A percentile compares a stretch with the other conserved stretches of the same genome.
These are phyloP conservation scores for Aspergillus aculeatinus DNA, from an alignment of 2,329 filamentous ascomycete species.

Conservation along the genomic window DNA sequence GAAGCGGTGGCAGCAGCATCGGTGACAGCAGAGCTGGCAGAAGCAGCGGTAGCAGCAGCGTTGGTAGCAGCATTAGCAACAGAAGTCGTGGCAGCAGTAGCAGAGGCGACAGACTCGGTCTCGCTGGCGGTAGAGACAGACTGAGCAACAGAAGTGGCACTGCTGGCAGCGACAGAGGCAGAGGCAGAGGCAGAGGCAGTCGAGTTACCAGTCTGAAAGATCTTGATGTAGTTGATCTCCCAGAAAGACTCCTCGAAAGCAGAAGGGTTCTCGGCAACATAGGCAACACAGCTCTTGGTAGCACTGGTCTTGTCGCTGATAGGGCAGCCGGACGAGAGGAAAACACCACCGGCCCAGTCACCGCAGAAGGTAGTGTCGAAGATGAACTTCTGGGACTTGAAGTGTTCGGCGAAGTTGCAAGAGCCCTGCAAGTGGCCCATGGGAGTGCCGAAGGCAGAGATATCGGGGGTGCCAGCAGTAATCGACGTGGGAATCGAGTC, in stretches of 20 bases:
- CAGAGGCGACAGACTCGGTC: not conserved
- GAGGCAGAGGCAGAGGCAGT: slow-evolving; percentile 2
- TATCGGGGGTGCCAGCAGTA: slow-evolving; percentile 43
- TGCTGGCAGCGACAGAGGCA: slow-evolving; percentile 3
- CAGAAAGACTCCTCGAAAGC: slow-evolving; percentile 75
- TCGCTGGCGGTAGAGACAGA: slow-evolving; percentile 5
- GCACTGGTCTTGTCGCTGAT: slow-evolving; percentile 60
- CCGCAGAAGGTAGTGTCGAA: slow-evolving; percentile 58
- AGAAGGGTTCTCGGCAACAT: slow-evolving; percentile 67
- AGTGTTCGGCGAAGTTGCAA: slow-evolving; percentile 43
- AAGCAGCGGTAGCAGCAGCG: not conserved
- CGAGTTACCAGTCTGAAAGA: slow-evolving; percentile 49
- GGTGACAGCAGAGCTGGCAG: not conserved
- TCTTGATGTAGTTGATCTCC: slow-evolving; percentile 70
- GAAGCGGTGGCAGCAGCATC: not conserved
- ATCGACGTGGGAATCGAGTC: slow-evolving; percentile 48
- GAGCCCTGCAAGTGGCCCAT: slow-evolving; percentile 46
- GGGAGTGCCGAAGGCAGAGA: slow-evolving; percentile 47
- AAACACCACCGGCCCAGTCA: slow-evolving; percentile 54
- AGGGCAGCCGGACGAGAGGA: slow-evolving; percentile 50
- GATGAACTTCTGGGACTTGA: slow-evolving; percentile 44
- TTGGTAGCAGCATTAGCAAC: not conserved
- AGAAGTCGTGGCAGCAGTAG: not conserved
- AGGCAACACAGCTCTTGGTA: slow-evolving; percentile 68
- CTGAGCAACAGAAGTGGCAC: slow-evolving; percentile 8